Evolutionary conservation across 2,329 filamentous ascomycete species (phyloP).

Genomic region (Cercospora janseana): DNA sequence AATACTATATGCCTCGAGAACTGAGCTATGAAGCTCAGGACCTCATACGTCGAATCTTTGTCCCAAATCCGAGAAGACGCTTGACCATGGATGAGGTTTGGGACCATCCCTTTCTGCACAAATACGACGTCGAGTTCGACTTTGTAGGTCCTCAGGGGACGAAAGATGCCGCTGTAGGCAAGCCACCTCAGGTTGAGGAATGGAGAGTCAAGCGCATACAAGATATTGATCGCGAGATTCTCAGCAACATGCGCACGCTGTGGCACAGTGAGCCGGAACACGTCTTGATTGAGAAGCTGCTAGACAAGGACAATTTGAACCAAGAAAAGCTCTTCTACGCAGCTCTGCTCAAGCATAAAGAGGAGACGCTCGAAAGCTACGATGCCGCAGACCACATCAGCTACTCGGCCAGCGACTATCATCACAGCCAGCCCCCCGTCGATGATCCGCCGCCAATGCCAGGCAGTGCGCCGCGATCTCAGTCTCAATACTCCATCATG

Average conservation of each 20-base stretch:
- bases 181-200: conserved; percentile 57
- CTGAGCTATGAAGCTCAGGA: conserved; percentile 69
- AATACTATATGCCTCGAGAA: conserved; percentile 47
- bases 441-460: conserved; percentile 40
- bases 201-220: conserved; percentile 60
- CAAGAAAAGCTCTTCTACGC: conserved; percentile 94
- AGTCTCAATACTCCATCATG: conserved; percentile 57
- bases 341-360: conserved; percentile 75
- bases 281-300: conserved; percentile 66
- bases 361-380: conserved; percentile 85
- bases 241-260: conserved; percentile 82
- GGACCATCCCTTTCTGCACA: conserved; percentile 80
- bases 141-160: conserved; percentile 58
- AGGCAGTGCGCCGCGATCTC: conserved; percentile 44
- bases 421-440: conserved; percentile 60
- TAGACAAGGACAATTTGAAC: conserved; percentile 55
- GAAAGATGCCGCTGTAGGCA: conserved; percentile 51
- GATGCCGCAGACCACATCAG: conserved; percentile 62
- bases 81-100: conserved; percentile 81
- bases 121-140: conserved; percentile 71
- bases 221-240: conserved; percentile 75
- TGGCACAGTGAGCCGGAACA: conserved; percentile 84
- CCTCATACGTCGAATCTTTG: conserved; percentile 75
- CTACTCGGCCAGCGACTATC: conserved; percentile 89
- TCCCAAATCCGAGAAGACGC: conserved; percentile 72